Evolutionary conservation across 2,329 filamentous ascomycete species (phyloP).

Genomic region (Zalaria obscura): DNA sequence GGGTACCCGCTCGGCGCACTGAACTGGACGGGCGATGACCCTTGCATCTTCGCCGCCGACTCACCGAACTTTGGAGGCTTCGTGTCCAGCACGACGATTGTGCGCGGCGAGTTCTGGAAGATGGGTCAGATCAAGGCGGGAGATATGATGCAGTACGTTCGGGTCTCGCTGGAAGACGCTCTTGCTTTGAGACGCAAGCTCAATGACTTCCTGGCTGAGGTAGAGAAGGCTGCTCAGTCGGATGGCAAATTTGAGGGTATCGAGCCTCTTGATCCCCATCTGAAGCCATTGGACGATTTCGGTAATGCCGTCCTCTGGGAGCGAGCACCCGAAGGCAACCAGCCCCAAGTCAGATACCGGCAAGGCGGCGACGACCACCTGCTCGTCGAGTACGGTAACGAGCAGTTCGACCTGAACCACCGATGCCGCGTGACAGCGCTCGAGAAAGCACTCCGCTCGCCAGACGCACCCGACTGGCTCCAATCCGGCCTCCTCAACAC

Average conservation of each 20-base stretch:
- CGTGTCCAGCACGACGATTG: conserved; percentile 39
- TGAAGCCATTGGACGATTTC: conserved; percentile 10
- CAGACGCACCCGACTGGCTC: conserved; percentile 22
- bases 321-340: conserved; percentile 10
- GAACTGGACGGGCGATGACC: conserved; percentile 48
- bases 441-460: conserved; percentile 31
- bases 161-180: conserved; percentile 38
- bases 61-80: conserved; percentile 49
- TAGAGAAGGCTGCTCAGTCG: conserved; percentile 26
- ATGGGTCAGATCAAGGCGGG: conserved; percentile 48
- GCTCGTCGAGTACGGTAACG: conserved; percentile 43
- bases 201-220: conserved; percentile 29
- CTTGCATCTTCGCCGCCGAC: conserved; percentile 46
- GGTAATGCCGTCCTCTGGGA: conserved; percentile 17
- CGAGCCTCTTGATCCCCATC: conserved; percentile 14
- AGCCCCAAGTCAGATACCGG: conserved; percentile 17
- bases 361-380: conserved; percentile 36
- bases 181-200: conserved; percentile 28
- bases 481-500: conserved; percentile 33
- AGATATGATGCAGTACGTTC: conserved; percentile 36
- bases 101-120: conserved; percentile 46
- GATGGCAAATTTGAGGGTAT: conserved; percentile 18
- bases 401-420: conserved; percentile 42
- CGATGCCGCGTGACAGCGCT: conserved; percentile 40
- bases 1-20: conserved; percentile 44